These are phyloP conservation scores for Globisporangium paddicum DNA, from an alignment of 352 stramenopile genomes.

Conservation along the genomic window DNA sequence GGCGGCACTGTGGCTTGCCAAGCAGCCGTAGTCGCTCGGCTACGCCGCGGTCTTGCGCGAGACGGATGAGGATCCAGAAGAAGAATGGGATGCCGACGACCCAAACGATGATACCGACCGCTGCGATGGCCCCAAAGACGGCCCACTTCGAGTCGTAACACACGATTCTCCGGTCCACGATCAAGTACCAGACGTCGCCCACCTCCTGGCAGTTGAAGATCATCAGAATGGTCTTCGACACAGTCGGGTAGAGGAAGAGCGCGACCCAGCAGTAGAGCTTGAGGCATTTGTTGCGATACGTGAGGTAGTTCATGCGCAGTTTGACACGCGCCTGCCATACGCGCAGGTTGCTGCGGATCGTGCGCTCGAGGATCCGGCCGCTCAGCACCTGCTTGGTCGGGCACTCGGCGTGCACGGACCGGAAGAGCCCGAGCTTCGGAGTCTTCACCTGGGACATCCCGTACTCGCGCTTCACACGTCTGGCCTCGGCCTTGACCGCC, in stretches of 20 bases:
- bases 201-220: slow-evolving; percentile 83
- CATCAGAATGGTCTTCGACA: slow-evolving; percentile 74
- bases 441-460: slow-evolving; percentile 75
- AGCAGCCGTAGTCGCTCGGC: slow-evolving; percentile 41
- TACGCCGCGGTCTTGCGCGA: slow-evolving; percentile 58
- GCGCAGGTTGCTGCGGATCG: slow-evolving; percentile 62
- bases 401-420: slow-evolving; percentile 45
- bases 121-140: slow-evolving; percentile 54
- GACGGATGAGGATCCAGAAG: slow-evolving; percentile 68
- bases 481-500: slow-evolving; percentile 21
- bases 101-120: slow-evolving; percentile 57
- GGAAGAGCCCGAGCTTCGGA: slow-evolving; percentile 58
- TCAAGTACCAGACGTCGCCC: slow-evolving; percentile 51
- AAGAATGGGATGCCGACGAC: slow-evolving; percentile 75
- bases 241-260: slow-evolving; percentile 67
- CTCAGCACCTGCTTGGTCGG: slow-evolving; percentile 40
- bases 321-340: slow-evolving; percentile 78
- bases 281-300: slow-evolving; percentile 76
- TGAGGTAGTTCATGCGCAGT: slow-evolving; percentile 80
- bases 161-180: slow-evolving; percentile 55
- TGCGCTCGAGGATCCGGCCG: slow-evolving; percentile 52
- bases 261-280: slow-evolving; percentile 78
- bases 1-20: slow-evolving; percentile 28
- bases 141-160: slow-evolving; percentile 67
- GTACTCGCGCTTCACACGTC: slow-evolving; percentile 53